These are phyloP conservation scores for Hypoxylon fuscum DNA, from an alignment of 495 filamentous ascomycete species.

Conservation along the genomic window DNA sequence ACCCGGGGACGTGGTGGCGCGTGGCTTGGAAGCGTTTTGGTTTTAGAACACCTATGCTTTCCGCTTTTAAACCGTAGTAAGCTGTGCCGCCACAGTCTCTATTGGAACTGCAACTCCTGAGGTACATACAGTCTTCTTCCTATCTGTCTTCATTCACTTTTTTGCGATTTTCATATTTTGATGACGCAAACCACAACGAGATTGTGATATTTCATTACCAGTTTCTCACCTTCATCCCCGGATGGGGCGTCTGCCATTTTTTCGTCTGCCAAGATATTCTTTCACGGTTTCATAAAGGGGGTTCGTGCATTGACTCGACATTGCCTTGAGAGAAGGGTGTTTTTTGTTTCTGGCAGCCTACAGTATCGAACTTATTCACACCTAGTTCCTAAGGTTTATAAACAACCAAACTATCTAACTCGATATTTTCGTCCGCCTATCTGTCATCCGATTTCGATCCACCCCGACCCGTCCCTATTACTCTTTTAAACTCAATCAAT, in stretches of 20 bases:
- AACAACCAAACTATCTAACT: background rate
- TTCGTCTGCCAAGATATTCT: constrained; percentile 23
- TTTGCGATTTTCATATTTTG: constrained; percentile 1
- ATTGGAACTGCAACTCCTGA: background rate
- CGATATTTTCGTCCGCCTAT: constrained; percentile 8
- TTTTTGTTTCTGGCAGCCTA: background rate
- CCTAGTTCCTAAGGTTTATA: background rate
- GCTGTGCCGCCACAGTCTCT: constrained; percentile 20
- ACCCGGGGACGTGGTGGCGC: constrained; percentile 8
- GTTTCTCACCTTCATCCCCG: constrained; percentile 14
- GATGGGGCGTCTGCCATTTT: constrained; percentile 14
- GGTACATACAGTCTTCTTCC: constrained; percentile 11
- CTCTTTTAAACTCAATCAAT: background rate
- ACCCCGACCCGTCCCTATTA: background rate
- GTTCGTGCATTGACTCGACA: constrained; percentile 27
- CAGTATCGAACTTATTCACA: background rate
- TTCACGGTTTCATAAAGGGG: constrained; percentile 34
- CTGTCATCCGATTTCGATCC: constrained; percentile 7
- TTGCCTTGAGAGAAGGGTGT: constrained; percentile 30
- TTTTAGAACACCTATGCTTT: constrained; percentile 40
- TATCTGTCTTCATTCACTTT: constrained; percentile 4
- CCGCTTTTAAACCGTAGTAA: constrained; percentile 7
- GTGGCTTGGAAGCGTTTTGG: constrained; percentile 31
- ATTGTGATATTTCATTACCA: constrained; percentile 20
- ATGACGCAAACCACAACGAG: constrained; percentile 7